phyloP scores from a whole-genome alignment of 352 stramenopile genomes.

The Pythium brachiatum region DNA sequence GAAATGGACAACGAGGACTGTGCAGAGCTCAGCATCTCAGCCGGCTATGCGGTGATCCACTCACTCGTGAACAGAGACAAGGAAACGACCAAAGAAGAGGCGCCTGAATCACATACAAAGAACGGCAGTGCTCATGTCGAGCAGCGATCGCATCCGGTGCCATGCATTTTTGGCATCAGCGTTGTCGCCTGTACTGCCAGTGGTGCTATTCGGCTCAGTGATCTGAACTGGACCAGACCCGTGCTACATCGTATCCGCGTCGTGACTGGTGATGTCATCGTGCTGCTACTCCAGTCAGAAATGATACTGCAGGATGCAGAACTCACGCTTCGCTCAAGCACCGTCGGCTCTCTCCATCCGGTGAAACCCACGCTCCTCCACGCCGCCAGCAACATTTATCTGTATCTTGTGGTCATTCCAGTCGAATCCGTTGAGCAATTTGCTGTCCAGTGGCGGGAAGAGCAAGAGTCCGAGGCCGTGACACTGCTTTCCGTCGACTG shows the following conservation, averaged over 20 bases:
- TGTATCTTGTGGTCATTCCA: neutral
- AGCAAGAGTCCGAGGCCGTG: neutral
- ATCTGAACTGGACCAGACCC: neutral
- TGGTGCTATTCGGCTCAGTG: neutral
- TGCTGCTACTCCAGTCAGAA: neutral
- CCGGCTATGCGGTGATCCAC: neutral
- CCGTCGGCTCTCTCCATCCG: neutral
- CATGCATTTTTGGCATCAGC: neutral
- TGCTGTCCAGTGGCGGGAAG: neutral
- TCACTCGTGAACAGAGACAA: neutral
- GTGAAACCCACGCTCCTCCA: neutral
- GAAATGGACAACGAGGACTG: neutral
- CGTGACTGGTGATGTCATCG: neutral
- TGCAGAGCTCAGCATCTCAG: neutral
- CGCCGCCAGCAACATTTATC: neutral
- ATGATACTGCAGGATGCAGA: too few species aligned
- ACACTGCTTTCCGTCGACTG: neutral
- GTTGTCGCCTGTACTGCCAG: neutral
- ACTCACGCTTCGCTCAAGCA: neutral
- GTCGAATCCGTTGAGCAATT: neutral
- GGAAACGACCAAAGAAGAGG: too few species aligned
- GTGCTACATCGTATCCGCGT: neutral
- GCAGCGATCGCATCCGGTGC: too few species aligned
- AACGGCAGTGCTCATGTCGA: too few species aligned
- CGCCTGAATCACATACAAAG: too few species aligned